phyloP scores from a whole-genome alignment of 768 basidiomycete genomes.

The Russula compacta region DNA sequence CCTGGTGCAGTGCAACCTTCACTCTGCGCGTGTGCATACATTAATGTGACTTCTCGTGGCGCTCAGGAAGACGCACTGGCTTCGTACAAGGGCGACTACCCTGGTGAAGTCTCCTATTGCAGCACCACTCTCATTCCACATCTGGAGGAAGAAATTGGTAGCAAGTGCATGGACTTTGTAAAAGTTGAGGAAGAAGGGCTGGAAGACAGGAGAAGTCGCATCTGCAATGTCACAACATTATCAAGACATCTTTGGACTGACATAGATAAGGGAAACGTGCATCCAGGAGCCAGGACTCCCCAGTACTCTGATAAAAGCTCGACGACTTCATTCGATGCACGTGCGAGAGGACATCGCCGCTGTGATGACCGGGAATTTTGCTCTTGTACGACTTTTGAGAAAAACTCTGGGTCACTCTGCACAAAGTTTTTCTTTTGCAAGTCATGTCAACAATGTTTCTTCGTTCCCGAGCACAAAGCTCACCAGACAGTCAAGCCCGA shows the following conservation, averaged over 20 bases:
- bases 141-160: conserved; percentile 79
- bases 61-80: conserved; percentile 54
- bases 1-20: conserved; percentile 64
- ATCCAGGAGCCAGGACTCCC: conserved; percentile 78
- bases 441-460: background rate
- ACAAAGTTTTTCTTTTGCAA: conserved; percentile 53
- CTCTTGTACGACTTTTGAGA: conserved; percentile 73
- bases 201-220: conserved; percentile 71
- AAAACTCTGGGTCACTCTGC: conserved; percentile 56
- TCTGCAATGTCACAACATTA: conserved; percentile 33
- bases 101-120: conserved; percentile 68
- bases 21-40: conserved; percentile 37
- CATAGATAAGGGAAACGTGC: conserved; percentile 35
- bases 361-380: conserved; percentile 67
- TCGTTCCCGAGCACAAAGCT: conserved; percentile 19
- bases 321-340: conserved; percentile 78
- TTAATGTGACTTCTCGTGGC: background rate
- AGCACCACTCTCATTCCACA: conserved; percentile 87
- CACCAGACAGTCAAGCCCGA: conserved; percentile 79
- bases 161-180: conserved; percentile 72
- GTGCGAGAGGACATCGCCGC: conserved; percentile 74
- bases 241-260: conserved; percentile 1
- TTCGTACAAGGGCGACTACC: conserved; percentile 66
- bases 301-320: conserved; percentile 79
- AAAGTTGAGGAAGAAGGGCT: conserved; percentile 84